Evolutionary conservation across 305 asterid species (phyloP).

Genomic region (Plantago coronopus): DNA sequence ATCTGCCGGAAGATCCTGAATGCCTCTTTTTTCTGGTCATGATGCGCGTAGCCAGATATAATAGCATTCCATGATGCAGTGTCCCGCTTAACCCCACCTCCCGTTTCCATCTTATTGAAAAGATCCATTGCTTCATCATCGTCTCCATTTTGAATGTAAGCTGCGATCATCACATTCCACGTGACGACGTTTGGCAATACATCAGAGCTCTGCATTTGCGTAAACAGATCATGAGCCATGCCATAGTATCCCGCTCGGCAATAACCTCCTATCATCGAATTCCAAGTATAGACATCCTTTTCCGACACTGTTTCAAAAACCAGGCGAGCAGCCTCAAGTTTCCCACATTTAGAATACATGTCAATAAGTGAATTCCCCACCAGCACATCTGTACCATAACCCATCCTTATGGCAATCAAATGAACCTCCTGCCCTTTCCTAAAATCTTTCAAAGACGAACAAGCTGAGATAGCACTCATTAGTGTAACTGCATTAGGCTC

Average conservation of each 20-base stretch:
- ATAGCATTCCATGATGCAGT: conserved; percentile 85
- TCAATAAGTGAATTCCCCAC: conserved; percentile 70
- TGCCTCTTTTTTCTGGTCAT: conserved; percentile 58
- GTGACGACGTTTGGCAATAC: conserved; percentile 60
- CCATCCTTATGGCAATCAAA: conserved; percentile 48
- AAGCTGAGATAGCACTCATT: conserved; percentile 56
- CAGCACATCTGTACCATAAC: conserved; percentile 50
- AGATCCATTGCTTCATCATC: conserved; percentile 81
- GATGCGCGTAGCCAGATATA: conserved; percentile 59
- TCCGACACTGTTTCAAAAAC: conserved; percentile 48
- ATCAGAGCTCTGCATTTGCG: conserved; percentile 48
- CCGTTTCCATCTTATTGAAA: conserved; percentile 64
- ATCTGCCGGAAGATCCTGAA: conserved; percentile 55
- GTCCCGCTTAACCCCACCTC: conserved; percentile 51
- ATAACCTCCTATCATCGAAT: conserved; percentile 72
- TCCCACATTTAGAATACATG: conserved; percentile 73
- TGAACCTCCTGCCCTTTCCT: conserved; percentile 67
- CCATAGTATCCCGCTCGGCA: conserved; percentile 74
- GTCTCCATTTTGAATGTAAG: conserved; percentile 69
- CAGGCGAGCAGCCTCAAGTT: conserved; percentile 49
- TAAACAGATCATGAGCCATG: conserved; percentile 62
- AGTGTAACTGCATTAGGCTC: conserved; percentile 65
- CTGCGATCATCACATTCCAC: conserved; percentile 75
- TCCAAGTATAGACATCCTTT: conserved; percentile 72
- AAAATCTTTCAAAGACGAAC: conserved; percentile 48